Evolutionary conservation across 2,329 filamentous ascomycete species (phyloP), one percentile per base, ranked within the genome.

Genomic region (Penicillium polonicum): DNA sequence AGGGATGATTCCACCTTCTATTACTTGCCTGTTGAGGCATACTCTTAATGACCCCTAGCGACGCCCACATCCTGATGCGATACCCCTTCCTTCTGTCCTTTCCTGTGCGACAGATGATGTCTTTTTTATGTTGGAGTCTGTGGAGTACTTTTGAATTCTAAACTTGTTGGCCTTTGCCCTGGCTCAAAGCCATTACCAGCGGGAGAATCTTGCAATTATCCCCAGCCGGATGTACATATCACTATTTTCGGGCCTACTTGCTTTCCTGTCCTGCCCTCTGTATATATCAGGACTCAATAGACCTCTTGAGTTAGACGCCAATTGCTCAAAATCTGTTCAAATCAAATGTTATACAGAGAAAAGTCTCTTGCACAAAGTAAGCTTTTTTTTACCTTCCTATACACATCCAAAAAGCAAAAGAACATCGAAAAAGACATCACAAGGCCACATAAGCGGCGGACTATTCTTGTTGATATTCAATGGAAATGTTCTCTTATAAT

Each of bases 1-100:
- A 68, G 15, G 65, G 65, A 54, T 74, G 67, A 72, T 56, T 15
- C 36, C 19, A 46, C 43, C 31, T 35, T 10, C 29, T 15, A 33
- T 19, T n/a, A 48, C 23, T 44, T 44, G 42, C 48, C 42, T 41
- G 27, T 33, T 39, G 19, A 49, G 36, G 52, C 51, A 33, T 19
- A 29, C 41, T 31, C 50, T 44, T 52, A 51, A 56, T 58, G 33
- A 59, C 51, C 51, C 54, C 43, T 50, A 62, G 57, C 58, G 50
- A 61, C 52, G 44, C 50, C 57, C 57, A 55, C 56, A 61, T 56
- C 46, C 55, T 54, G 60, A 58, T 62, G 63, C 59, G 65, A 67
- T 67, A 65, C 65, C 65, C 62, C 62, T 60, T 50, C 29, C 55
- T 48, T 45, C 48, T 52, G 50, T 52, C 50, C 21, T 25, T 23